Percentiles rank a stretch among this genome's conserved stretches.
Conservation (phyloP, 2,329 filamentous ascomycete genomes). For the Mycosphaerella sp. region DNA sequence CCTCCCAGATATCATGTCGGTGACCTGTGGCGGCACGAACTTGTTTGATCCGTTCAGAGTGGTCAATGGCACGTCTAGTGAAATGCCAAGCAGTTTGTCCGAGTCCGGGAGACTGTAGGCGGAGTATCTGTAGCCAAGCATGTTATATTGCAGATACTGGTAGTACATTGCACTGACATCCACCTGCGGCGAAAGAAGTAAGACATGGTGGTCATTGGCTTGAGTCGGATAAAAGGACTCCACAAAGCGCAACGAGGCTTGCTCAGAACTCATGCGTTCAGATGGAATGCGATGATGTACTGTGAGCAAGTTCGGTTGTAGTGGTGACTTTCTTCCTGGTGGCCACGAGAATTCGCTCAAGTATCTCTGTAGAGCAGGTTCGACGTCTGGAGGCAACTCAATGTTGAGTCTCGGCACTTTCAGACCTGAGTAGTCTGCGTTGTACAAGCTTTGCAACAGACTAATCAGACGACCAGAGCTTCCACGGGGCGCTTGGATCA, state of each 20-base stretch:
- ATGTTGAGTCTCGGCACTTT: conserved; percentile 70
- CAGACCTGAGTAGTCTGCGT: conserved; percentile 68
- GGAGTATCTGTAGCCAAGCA: conserved; percentile 75
- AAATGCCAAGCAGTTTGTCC: conserved; percentile 65
- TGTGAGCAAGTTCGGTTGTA: conserved; percentile 47
- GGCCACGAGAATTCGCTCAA: conserved; percentile 65
- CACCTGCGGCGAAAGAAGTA: conserved; percentile 75
- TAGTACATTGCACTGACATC: conserved; percentile 78
- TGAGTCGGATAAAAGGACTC: conserved; percentile 81
- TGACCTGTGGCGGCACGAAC: conserved; percentile 46
- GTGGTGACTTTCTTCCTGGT: conserved; percentile 46
- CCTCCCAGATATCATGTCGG: conserved; percentile 34
- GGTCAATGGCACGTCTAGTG: conserved; percentile 65
- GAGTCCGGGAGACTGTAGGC: conserved; percentile 42
- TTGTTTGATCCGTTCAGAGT: conserved; percentile 55
- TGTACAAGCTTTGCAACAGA: conserved; percentile 67
- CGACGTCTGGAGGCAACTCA: conserved; percentile 68
- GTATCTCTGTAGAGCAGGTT: conserved; percentile 57
- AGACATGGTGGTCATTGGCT: conserved; percentile 61
- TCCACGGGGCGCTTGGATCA: conserved; percentile 67
- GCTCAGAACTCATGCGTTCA: conserved; percentile 56
- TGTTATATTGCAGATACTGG: conserved; percentile 73
- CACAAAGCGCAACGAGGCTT: conserved; percentile 67
- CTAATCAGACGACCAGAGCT: conserved; percentile 70
- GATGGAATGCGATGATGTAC: conserved; percentile 67